These are phyloP conservation scores for Exobasidium cylindrosporum DNA, from an alignment of 1,284 basidiomycete species.

Conservation along the genomic window DNA sequence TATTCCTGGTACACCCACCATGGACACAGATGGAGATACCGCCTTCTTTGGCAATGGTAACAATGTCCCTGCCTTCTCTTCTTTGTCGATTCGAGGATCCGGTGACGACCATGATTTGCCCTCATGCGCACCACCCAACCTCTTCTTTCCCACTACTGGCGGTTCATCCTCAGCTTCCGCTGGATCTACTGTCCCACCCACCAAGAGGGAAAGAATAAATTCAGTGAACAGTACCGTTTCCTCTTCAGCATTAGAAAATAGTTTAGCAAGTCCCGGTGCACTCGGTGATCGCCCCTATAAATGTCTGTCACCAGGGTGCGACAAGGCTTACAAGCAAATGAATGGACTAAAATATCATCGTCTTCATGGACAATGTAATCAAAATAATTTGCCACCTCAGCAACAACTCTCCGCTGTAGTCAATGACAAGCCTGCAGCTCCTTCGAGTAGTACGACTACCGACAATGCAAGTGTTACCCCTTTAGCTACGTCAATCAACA, in stretches of 20 bases:
- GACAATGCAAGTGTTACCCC: background rate
- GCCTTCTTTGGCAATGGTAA: conserved; percentile 38
- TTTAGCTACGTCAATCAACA: background rate
- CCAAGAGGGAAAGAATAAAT: conserved; percentile 46
- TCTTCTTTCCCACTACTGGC: conserved; percentile 54
- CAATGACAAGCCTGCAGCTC: conserved; percentile 2
- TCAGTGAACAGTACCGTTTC: conserved; percentile 12
- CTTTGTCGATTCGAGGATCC: conserved; percentile 42
- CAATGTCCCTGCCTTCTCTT: conserved; percentile 37
- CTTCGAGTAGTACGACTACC: background rate
- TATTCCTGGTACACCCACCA: conserved; percentile 45
- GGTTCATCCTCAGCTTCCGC: conserved; percentile 19
- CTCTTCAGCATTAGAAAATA: conserved; percentile 1
- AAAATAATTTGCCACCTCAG: conserved; percentile 26
- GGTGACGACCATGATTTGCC: conserved; percentile 48
- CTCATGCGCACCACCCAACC: conserved; percentile 54
- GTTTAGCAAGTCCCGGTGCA: conserved; percentile 5
- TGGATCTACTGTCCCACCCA: conserved; percentile 25
- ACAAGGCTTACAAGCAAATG: conserved; percentile 97
- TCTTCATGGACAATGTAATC: conserved; percentile 78
- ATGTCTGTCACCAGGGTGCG: conserved; percentile 94
- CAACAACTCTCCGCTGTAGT: conserved; percentile 11
- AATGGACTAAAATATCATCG: conserved; percentile 96
- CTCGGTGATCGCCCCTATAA: conserved; percentile 78
- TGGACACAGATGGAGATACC: conserved; percentile 42